Evolutionary conservation across 2,329 filamentous ascomycete species (phyloP).

Genomic region (Allantophomopsis lycopodina): DNA sequence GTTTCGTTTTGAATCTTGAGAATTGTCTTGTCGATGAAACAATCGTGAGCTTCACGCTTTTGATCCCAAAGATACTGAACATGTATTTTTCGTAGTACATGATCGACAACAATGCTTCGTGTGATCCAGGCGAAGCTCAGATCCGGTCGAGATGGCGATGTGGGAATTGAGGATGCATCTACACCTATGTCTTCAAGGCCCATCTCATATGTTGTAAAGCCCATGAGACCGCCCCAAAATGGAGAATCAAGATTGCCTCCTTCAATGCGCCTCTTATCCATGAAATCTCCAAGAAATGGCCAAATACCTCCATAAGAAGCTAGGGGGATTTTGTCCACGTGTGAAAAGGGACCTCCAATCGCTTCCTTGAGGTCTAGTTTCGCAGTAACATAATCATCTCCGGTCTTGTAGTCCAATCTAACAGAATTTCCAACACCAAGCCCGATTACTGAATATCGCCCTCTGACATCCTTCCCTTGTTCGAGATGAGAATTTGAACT

Average conservation of each 20-base stretch:
- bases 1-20: slow-evolving; percentile 14
- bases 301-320: slow-evolving; percentile 15
- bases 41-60: slow-evolving; percentile 23
- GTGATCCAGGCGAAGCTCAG: slow-evolving; percentile 49
- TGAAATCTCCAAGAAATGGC: slow-evolving; percentile 19
- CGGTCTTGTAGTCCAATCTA: slow-evolving; percentile 37
- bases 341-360: neutral
- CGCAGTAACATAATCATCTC: neutral
- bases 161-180: slow-evolving; percentile 10
- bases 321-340: slow-evolving; percentile 1
- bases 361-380: neutral
- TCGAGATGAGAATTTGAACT: slow-evolving; percentile 39
- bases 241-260: slow-evolving; percentile 25
- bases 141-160: slow-evolving; percentile 30
- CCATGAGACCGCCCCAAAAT: slow-evolving; percentile 60
- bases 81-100: slow-evolving; percentile 36
- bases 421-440: slow-evolving; percentile 42
- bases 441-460: slow-evolving; percentile 63
- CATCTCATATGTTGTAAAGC: slow-evolving; percentile 56
- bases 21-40: slow-evolving; percentile 24
- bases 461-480: slow-evolving; percentile 33
- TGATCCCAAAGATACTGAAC: slow-evolving; percentile 38
- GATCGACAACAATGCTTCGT: slow-evolving; percentile 50
- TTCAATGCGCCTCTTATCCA: slow-evolving; percentile 23
- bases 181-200: slow-evolving; percentile 39